Conservation (phyloP, 352 stramenopile genomes). For the Phytophthora sp. region DNA sequence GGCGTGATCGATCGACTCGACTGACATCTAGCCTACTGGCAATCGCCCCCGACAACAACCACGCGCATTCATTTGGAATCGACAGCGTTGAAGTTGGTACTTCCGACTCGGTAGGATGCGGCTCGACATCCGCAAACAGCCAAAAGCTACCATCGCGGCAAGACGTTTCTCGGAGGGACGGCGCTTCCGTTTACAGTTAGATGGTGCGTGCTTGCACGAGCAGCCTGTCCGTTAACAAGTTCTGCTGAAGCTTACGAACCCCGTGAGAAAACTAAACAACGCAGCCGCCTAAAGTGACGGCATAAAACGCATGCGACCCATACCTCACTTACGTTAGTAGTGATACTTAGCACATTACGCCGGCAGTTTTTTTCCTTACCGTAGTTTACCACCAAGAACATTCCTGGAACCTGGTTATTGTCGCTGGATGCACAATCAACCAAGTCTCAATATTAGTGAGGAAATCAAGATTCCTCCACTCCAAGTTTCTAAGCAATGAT, state of each 20-base stretch:
- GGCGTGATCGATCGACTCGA: too few relatives aligned
- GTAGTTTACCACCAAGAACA: too few relatives aligned
- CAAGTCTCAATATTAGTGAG: background rate
- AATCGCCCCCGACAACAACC: too few relatives aligned
- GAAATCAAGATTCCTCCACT: background rate
- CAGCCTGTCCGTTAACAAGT: background rate
- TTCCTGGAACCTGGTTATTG: background rate
- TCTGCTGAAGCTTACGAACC: background rate
- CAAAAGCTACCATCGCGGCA: too few relatives aligned
- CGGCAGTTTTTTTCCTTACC: too few relatives aligned
- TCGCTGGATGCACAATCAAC: background rate
- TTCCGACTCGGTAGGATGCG: too few relatives aligned
- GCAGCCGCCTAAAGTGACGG: background rate
- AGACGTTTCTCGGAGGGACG: too few relatives aligned
- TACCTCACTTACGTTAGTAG: background rate
- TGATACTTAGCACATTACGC: background rate
- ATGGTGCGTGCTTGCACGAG: background rate
- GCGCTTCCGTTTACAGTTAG: background rate
- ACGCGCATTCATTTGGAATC: too few relatives aligned
- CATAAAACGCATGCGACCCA: background rate
- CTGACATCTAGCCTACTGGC: too few relatives aligned
- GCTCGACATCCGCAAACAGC: too few relatives aligned
- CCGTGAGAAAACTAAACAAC: too few relatives aligned
- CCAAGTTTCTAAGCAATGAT: background rate
- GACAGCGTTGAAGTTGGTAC: too few relatives aligned